Base-by-base conservation (phyloP, 495 filamentous ascomycete species). In the Pseudomonodictys pantanalensis region DNA sequence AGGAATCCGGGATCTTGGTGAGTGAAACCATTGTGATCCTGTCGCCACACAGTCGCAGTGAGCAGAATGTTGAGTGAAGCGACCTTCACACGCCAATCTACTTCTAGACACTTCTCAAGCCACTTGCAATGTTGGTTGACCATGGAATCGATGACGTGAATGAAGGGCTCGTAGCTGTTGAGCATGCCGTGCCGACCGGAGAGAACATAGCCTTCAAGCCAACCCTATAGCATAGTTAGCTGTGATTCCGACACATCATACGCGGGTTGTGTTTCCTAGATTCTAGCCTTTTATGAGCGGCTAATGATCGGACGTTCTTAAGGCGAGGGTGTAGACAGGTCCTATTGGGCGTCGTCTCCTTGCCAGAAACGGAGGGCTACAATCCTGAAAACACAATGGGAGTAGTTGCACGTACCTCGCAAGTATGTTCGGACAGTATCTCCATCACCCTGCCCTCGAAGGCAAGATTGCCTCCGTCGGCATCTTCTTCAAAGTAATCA, bases 51-150 rank as follows among this genome's bases (percentile, higher is more conserved):
- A 1, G 87, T 87, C 1, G 85, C 82, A 0, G 86, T 90, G 26
- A 89, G 78, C 11, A 90, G 78, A 57, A 90, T 87, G 72, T 90
- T 90, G 56, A 90, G 79, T 0, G 84, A 87, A 17, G 85, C 78
- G 17, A 88, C 73, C 68, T 82, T 83, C 50, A 74, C 78, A 26
- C 86, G 78, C 86, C 86, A 90, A 60, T 86, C 81, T 2, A 89
- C 81, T 64, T 89, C 86, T 8, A 82, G 71, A 60, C 81, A 86
- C 71, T 90, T 90, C 65, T 90, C 86, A 46, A 90, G 77, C 86
- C 86, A 88, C 69, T 90, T 90, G 76, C 85, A 87, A 72, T 89
- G 86, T 71, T 88, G 86, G 69, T 87, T 87, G 48, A 90, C 86
- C 86, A 89, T 90, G 0, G 81, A 85, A 67, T 90, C 86, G 63